phyloP scores from a whole-genome alignment of 1,284 basidiomycete species.

The Ustilago nuda region DNA sequence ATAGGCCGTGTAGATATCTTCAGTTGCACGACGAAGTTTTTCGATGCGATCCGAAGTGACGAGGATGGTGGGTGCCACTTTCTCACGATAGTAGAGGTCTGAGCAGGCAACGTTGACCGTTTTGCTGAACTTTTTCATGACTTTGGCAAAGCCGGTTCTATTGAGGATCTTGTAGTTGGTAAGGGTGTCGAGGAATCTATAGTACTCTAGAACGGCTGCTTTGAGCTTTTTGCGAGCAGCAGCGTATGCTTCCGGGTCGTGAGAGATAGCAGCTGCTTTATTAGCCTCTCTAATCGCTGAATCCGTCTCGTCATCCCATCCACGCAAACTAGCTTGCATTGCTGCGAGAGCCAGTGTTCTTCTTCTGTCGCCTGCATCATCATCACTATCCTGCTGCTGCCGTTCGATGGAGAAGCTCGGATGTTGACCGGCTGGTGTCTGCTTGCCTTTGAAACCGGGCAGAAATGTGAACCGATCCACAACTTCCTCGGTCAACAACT shows the following conservation, averaged over 20 bases:
- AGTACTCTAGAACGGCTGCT: conserved; percentile 85
- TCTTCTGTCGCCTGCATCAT: conserved; percentile 58
- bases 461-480: conserved; percentile 24
- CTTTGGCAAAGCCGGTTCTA: conserved; percentile 87
- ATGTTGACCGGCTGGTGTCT: neutral
- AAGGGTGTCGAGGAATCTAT: conserved; percentile 80
- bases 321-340: conserved; percentile 43
- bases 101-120: conserved; percentile 76
- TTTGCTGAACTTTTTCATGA: conserved; percentile 92
- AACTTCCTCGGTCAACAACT: conserved; percentile 15
- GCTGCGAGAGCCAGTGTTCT: conserved; percentile 58
- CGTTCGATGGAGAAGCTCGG: conserved; percentile 15
- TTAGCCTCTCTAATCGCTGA: conserved; percentile 47
- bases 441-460: conserved; percentile 1
- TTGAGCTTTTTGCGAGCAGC: conserved; percentile 84
- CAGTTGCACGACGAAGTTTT: conserved; percentile 76
- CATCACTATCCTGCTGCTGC: conserved; percentile 32
- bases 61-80: conserved; percentile 73
- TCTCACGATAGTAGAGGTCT: conserved; percentile 81
- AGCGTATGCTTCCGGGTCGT: conserved; percentile 82
- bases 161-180: conserved; percentile 82
- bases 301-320: conserved; percentile 53
- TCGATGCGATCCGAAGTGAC: conserved; percentile 75
- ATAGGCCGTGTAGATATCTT: conserved; percentile 63
- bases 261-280: conserved; percentile 66